These are phyloP conservation scores for Aegilops tauschii DNA, from an alignment of 176 grass and related monocot genomes.

Conservation along the genomic window DNA sequence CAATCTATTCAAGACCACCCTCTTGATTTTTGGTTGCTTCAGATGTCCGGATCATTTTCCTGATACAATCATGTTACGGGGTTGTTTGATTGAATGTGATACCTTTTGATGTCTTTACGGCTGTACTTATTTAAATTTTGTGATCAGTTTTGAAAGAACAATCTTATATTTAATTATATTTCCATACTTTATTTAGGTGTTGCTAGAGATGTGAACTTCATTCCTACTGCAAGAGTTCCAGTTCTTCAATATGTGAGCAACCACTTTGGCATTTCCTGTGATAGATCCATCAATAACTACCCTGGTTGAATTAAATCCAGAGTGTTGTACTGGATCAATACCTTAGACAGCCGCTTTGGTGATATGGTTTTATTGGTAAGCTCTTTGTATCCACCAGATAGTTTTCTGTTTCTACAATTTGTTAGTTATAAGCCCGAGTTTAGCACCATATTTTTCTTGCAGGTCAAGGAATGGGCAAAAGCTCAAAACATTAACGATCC, in stretches of 20 bases:
- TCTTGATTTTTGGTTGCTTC: neutral
- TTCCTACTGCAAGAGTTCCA: slow-evolving; percentile 80
- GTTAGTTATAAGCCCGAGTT: slow-evolving; percentile 18
- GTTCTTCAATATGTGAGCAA: slow-evolving; percentile 73
- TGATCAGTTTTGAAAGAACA: neutral
- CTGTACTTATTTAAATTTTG: neutral
- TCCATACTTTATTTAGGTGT: slow-evolving; percentile 56
- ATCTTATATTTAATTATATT: neutral
- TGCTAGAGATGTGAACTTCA: slow-evolving; percentile 54
- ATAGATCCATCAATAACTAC: slow-evolving; percentile 77
- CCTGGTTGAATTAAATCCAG: slow-evolving; percentile 73
- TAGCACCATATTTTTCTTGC: slow-evolving; percentile 32
- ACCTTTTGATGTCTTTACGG: neutral
- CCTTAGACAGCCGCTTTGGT: slow-evolving; percentile 67
- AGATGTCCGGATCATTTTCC: neutral
- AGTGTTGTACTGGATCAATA: slow-evolving; percentile 63
- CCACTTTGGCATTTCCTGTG: slow-evolving; percentile 62
- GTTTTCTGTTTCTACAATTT: neutral
- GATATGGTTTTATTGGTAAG: slow-evolving; percentile 93
- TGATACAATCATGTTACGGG: neutral
- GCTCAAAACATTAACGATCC: slow-evolving; percentile 88
- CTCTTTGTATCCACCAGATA: neutral
- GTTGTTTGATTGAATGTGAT: neutral
- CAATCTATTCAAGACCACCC: neutral
- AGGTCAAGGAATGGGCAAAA: slow-evolving; percentile 99